Percentiles rank a stretch among this genome's conserved stretches.
These are phyloP conservation scores for Pugionium cornutum DNA, from an alignment of 345 rosid species.

Conservation along the genomic window DNA sequence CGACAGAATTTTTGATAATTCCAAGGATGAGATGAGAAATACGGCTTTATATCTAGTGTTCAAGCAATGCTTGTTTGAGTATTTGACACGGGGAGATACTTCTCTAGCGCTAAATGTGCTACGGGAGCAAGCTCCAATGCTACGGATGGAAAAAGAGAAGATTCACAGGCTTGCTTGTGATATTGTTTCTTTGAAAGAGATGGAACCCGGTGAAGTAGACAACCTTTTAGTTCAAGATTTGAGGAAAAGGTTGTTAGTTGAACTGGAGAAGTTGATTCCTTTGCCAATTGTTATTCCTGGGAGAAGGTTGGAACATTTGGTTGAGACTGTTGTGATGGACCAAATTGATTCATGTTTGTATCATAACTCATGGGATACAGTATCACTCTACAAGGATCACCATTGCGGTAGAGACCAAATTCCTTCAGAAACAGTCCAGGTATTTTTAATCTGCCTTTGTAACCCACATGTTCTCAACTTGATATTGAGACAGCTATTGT, in stretches of 20 bases:
- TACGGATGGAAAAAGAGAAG: conserved; percentile 56
- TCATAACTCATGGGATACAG: conserved; percentile 60
- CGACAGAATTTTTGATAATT: conserved; percentile 40
- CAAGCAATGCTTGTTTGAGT: conserved; percentile 71
- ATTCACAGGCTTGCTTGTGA: conserved; percentile 56
- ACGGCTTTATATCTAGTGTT: conserved; percentile 63
- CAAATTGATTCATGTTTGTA: conserved; percentile 68
- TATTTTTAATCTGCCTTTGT: conserved; percentile 13
- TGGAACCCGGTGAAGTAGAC: conserved; percentile 46
- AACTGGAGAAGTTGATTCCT: conserved; percentile 65
- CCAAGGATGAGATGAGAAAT: conserved; percentile 50
- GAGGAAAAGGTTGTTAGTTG: conserved; percentile 56
- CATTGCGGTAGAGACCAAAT: conserved; percentile 69
- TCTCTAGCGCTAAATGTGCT: conserved; percentile 52
- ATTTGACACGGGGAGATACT: conserved; percentile 57
- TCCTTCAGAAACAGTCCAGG: conserved; percentile 87
- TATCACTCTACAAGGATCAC: conserved; percentile 76
- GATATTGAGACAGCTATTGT: background rate
- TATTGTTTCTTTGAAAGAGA: conserved; percentile 51
- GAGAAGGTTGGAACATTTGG: conserved; percentile 51
- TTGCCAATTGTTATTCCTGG: conserved; percentile 41
- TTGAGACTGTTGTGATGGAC: conserved; percentile 59
- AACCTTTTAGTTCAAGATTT: conserved; percentile 40
- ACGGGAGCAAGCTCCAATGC: conserved; percentile 54
- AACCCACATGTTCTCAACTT: conserved; percentile 8